These are phyloP conservation scores for Metahyphopichia silvanorum DNA, from an alignment of 805 yeast genomes.

Conservation along the genomic window DNA sequence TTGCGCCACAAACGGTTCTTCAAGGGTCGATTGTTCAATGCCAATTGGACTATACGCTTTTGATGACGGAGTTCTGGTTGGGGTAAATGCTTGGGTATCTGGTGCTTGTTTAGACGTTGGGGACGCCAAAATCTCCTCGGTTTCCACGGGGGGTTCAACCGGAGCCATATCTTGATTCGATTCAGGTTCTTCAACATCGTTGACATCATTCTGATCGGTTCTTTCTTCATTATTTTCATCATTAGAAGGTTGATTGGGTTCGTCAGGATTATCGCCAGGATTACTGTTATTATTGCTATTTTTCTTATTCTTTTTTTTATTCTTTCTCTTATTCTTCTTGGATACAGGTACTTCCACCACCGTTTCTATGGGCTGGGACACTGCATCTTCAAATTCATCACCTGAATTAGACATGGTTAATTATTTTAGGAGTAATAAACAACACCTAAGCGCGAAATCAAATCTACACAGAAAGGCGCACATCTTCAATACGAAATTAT, in stretches of 20 bases:
- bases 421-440: no score
- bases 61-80: no score
- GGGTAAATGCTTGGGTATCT: no score
- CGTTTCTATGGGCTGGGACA: neutral
- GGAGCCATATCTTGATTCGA: no score
- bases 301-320: slow-evolving; percentile 5
- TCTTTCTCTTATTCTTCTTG: slow-evolving; percentile 10
- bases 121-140: no score
- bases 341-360: neutral
- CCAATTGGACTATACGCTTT: slow-evolving; percentile 1
- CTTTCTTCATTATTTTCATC: neutral
- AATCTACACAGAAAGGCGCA: no score
- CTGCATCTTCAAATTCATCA: slow-evolving; percentile 22
- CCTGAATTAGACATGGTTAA: slow-evolving; percentile 8
- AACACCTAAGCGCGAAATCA: no score
- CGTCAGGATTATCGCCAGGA: neutral
- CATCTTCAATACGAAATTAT: no score
- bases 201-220: neutral
- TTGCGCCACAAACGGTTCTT: slow-evolving; percentile 1
- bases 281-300: slow-evolving; percentile 2
- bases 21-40: neutral
- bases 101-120: no score
- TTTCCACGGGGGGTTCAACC: no score
- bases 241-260: neutral
- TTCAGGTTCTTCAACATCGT: neutral